phyloP scores from a whole-genome alignment of 257 asterid genomes.

The Jacaranda copaia region DNA sequence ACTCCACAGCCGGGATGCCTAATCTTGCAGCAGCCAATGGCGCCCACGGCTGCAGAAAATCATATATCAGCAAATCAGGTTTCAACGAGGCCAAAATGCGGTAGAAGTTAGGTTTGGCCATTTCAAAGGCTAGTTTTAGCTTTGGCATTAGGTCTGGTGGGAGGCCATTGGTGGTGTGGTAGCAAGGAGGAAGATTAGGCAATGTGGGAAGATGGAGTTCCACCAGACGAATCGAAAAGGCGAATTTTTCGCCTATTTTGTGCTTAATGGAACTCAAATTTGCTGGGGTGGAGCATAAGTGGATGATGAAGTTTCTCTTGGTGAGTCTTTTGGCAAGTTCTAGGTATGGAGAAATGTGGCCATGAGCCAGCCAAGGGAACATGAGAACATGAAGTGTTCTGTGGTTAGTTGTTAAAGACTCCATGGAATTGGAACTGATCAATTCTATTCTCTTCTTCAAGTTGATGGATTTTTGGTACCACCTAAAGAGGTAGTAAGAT shows the following conservation, averaged over 20 bases:
- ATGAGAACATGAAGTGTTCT: conserved; percentile 35
- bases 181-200: conserved; percentile 44
- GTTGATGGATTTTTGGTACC: neutral
- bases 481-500: neutral
- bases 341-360: conserved; percentile 51
- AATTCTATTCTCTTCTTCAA: neutral
- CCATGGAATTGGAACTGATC: conserved; percentile 22
- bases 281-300: conserved; percentile 56
- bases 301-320: conserved; percentile 38
- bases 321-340: conserved; percentile 53
- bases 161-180: conserved; percentile 68
- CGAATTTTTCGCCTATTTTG: conserved; percentile 31
- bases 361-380: conserved; percentile 57
- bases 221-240: conserved; percentile 34
- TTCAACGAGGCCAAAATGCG: conserved; percentile 25
- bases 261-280: conserved; percentile 48
- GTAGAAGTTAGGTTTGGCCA: conserved; percentile 40
- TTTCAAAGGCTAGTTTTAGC: conserved; percentile 50
- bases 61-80: conserved; percentile 53
- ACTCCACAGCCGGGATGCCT: conserved; percentile 51
- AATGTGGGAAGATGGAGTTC: conserved; percentile 49
- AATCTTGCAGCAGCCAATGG: conserved; percentile 31
- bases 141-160: conserved; percentile 49
- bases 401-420: conserved; percentile 3
- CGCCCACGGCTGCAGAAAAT: conserved; percentile 63